A percentile compares a stretch with the other conserved stretches of the same genome.
Evolutionary conservation across 208 protist genomes (phyloP).

Genomic region (Trypanosoma mega): DNA sequence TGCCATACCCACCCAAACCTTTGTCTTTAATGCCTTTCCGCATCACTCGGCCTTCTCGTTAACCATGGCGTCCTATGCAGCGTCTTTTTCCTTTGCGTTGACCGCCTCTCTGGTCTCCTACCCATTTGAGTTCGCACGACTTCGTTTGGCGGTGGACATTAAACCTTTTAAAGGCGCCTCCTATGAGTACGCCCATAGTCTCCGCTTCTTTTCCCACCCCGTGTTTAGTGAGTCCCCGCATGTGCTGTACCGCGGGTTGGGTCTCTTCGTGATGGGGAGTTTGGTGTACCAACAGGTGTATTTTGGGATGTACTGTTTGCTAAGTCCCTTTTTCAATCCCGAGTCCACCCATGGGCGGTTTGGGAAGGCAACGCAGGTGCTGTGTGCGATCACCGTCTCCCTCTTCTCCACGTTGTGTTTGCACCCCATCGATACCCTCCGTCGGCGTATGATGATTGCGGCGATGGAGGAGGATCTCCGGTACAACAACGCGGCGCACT

Average conservation of each 20-base stretch:
- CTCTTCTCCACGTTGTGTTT: conserved; percentile 63
- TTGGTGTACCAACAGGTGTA: conserved; percentile 58
- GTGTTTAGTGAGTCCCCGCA: conserved; percentile 68
- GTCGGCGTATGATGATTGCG: conserved; percentile 82
- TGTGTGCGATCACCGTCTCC: conserved; percentile 43
- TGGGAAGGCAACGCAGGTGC: conserved; percentile 44
- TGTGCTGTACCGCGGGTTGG: conserved; percentile 68
- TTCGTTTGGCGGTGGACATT: conserved; percentile 78
- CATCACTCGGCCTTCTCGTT: conserved; percentile 36
- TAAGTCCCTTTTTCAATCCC: conserved; percentile 47
- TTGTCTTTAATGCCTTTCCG: conserved; percentile 52
- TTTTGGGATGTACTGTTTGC: conserved; percentile 29
- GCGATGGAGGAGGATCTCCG: conserved; percentile 62
- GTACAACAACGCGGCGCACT: conserved; percentile 56
- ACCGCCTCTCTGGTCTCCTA: conserved; percentile 63
- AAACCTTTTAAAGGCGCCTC: conserved; percentile 38
- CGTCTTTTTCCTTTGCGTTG: conserved; percentile 42
- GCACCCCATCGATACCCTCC: conserved; percentile 74
- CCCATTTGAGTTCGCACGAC: conserved; percentile 77
- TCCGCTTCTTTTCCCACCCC: conserved; percentile 71
- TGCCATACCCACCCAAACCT: conserved; percentile 47
- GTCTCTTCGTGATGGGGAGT: conserved; percentile 65
- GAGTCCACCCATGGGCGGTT: conserved; percentile 37
- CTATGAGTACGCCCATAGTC: conserved; percentile 74
- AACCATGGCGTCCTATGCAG: conserved; percentile 48